Conservation (phyloP, 768 basidiomycete species). For the Rhizopogon roseolus region DNA sequence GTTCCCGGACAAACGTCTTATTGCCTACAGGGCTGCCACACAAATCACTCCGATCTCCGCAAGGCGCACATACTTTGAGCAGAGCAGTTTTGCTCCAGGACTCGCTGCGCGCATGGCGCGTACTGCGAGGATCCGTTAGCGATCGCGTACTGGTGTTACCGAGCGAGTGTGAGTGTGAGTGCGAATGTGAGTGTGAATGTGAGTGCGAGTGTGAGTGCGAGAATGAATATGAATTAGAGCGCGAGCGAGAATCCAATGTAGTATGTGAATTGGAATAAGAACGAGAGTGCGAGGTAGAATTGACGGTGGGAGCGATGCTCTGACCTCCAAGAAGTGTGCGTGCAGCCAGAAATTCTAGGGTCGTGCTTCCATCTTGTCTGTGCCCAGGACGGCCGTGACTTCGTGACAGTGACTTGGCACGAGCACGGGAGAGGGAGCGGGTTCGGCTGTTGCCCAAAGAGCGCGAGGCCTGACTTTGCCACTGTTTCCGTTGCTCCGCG, state of each 20-base stretch:
- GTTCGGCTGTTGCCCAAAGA: conserved; percentile 69
- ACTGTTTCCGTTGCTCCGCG: conserved; percentile 57
- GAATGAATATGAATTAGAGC: conserved; percentile 21
- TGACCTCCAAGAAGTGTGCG: conserved; percentile 67
- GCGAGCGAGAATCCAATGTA: conserved; percentile 1
- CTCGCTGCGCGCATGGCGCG: conserved; percentile 30
- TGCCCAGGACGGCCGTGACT: conserved; percentile 13
- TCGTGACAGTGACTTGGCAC: conserved; percentile 23
- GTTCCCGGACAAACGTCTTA: conserved; percentile 7
- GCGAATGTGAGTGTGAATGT: conserved; percentile 24
- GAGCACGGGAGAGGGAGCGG: conserved; percentile 45
- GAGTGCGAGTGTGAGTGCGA: conserved; percentile 27
- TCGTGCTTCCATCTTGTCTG: conserved; percentile 18
- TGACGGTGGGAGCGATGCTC: conserved; percentile 40
- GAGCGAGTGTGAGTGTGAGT: conserved; percentile 36
- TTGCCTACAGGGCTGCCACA: conserved; percentile 17
- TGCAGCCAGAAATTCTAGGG: conserved; percentile 59
- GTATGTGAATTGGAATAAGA: conserved; percentile 25
- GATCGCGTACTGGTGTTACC: conserved; percentile 28
- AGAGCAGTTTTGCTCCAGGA: conserved; percentile 36
- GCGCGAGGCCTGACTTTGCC: conserved; percentile 57
- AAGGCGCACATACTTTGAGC: conserved; percentile 28
- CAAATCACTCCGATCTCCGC: conserved; percentile 22
- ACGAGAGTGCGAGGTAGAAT: conserved; percentile 21
- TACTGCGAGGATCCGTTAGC: conserved; percentile 13